A percentile compares a stretch with the other conserved stretches of the same genome.
phyloP scores from a whole-genome alignment of 345 rosid genomes.

The Sisymbrium irio region DNA sequence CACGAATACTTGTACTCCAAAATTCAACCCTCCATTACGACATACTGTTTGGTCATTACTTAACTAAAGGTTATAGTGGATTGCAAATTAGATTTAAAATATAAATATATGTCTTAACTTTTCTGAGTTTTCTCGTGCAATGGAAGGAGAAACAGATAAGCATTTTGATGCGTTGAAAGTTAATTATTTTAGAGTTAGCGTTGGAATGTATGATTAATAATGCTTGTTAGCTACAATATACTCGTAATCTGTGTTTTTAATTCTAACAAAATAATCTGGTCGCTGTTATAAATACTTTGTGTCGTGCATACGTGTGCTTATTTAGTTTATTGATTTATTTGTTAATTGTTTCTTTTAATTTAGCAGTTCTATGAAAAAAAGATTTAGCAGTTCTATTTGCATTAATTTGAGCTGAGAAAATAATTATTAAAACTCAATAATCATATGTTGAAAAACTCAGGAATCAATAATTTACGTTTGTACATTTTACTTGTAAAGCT shows the following conservation, averaged over 20 bases:
- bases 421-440: no score
- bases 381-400: not conserved
- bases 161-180: not conserved
- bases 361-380: not conserved
- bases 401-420: not conserved
- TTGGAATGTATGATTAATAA: not conserved
- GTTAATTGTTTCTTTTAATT: not conserved
- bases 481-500: not conserved
- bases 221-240: not conserved
- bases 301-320: conserved; percentile 20
- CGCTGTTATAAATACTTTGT: not conserved
- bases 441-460: no score
- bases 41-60: not conserved
- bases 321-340: not conserved
- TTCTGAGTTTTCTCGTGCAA: conserved; percentile 7
- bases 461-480: not conserved
- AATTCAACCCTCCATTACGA: not conserved
- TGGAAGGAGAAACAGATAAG: conserved; percentile 16
- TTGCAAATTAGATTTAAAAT: not conserved
- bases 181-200: not conserved
- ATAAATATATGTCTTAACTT: not conserved
- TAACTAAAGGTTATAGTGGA: not conserved
- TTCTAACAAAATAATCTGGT: not conserved
- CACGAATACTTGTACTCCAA: not conserved
- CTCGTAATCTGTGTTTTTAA: not conserved